Conservation (phyloP, 2,329 filamentous ascomycete genomes). For the Neofusicoccum parvum region DNA sequence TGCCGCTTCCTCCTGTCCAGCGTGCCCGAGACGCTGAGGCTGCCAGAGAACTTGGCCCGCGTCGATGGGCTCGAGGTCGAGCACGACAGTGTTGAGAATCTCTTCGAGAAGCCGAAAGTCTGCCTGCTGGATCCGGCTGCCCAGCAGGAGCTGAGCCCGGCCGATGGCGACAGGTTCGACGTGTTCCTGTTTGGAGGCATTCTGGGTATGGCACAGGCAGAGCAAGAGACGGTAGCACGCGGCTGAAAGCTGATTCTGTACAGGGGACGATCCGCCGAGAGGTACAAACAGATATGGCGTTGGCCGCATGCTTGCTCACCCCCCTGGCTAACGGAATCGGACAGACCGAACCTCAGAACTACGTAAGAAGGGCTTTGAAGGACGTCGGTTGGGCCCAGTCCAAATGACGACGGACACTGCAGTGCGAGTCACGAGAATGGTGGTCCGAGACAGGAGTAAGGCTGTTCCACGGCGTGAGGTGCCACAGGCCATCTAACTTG, state of each 20-base stretch:
- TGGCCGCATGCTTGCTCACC: too few species aligned
- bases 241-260: slow-evolving; percentile 29
- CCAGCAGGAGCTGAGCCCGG: slow-evolving; percentile 75
- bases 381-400: slow-evolving; percentile 82
- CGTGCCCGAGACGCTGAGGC: slow-evolving; percentile 66
- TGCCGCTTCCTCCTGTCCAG: slow-evolving; percentile 81
- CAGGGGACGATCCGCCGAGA: slow-evolving; percentile 90
- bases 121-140: slow-evolving; percentile 90
- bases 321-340: slow-evolving; percentile 26
- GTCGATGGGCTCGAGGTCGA: slow-evolving; percentile 71
- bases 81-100: slow-evolving; percentile 75
- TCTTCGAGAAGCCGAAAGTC: slow-evolving; percentile 77
- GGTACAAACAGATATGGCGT: slow-evolving; percentile 57
- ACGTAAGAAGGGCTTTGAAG: slow-evolving; percentile 87
- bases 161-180: slow-evolving; percentile 81
- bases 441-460: slow-evolving; percentile 80
- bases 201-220: slow-evolving; percentile 62
- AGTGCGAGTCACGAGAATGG: slow-evolving; percentile 86
- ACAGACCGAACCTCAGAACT: slow-evolving; percentile 93
- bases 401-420: slow-evolving; percentile 99
- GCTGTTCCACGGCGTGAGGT: background rate
- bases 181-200: slow-evolving; percentile 96
- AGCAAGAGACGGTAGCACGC: background rate
- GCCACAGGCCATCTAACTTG: slow-evolving; percentile 11
- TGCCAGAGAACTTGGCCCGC: slow-evolving; percentile 60